Conservation (phyloP, 2,329 filamentous ascomycete genomes). For the Pleurostoma richardsiae region DNA sequence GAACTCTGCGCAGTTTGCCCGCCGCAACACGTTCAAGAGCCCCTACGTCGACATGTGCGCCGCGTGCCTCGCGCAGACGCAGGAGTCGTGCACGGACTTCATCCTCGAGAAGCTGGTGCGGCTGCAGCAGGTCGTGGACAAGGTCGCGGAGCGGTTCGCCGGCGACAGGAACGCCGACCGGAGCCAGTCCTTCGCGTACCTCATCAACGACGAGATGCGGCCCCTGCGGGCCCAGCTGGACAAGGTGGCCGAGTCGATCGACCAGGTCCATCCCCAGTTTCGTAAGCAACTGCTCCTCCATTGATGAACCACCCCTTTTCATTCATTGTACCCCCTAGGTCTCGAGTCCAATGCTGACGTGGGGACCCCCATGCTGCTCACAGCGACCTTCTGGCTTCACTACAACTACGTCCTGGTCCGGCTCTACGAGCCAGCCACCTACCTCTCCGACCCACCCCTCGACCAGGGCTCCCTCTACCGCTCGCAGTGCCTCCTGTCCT, state of each 20-base stretch:
- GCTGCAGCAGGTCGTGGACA: slow-evolving; percentile 28
- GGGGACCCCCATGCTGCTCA: not conserved
- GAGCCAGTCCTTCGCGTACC: slow-evolving; percentile 19
- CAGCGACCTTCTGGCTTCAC: slow-evolving; percentile 21
- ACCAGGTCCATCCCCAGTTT: slow-evolving; percentile 17
- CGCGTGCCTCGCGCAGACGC: slow-evolving; percentile 18
- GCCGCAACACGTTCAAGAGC: slow-evolving; percentile 16
- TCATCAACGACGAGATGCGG: slow-evolving; percentile 25
- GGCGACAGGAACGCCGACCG: slow-evolving; percentile 4
- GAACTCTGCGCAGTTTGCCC: slow-evolving; percentile 30
- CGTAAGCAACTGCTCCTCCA: slow-evolving; percentile 9
- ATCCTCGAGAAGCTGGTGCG: slow-evolving; percentile 25
- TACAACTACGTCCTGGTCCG: slow-evolving; percentile 29
- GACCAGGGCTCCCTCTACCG: slow-evolving; percentile 18
- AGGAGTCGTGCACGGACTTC: slow-evolving; percentile 21
- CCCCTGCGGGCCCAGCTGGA: slow-evolving; percentile 25
- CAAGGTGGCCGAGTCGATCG: slow-evolving; percentile 21
- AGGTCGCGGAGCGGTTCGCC: slow-evolving; percentile 25
- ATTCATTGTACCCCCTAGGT: not conserved
- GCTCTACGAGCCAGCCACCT: slow-evolving; percentile 32
- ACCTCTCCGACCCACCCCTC: slow-evolving; percentile 17
- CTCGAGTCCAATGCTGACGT: not conserved
- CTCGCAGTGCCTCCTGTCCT: slow-evolving; percentile 25
- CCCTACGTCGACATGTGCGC: slow-evolving; percentile 27
- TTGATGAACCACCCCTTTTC: not conserved